Base-by-base conservation (phyloP, 495 filamentous ascomycete species). In the Lichina pygmaea region DNA sequence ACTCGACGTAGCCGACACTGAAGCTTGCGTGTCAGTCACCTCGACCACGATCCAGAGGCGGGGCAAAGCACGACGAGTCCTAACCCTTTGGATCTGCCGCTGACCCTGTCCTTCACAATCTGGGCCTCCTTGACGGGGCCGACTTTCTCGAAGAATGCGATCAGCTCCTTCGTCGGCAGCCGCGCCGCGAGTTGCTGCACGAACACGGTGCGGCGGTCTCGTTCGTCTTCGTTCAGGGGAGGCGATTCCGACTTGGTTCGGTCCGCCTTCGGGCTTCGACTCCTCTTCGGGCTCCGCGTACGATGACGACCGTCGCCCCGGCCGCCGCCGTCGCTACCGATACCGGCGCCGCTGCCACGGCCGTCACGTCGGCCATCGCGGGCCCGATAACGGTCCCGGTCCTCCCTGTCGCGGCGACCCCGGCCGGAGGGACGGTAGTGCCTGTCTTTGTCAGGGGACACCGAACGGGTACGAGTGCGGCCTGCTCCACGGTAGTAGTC, bases 1-100 rank as follows among this genome's bases (percentile, higher is more conserved):
- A 99, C 68, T 99, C 91, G 62, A 99, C 91, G 58, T 99, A 99
- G 55, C 91, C 91, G 58, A 99, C 91, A 62, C 91, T 97, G 52
- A 43, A 4, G 16, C 39, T 41, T 51, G 48, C 44, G 71, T 54
- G 67, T 63, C 55, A 36, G 51, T 33, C 32, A 47, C 16, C 12
- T 8, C 17, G 43, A 48, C 34, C 36, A 48, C 31, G 10, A 3
- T 48, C 47, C 12, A 33, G 48, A 44, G 3, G 15, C 8, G 33
- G 7, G 9, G 15, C 49, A 48, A 48, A 41, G 39, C 41, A 48
- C 16, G 67, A 12, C 16, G 31, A 7, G 8, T n/a, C 13, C 75
- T 51, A 68, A 94, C 89, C 89, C 89, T 72, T 99, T 99, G 16
- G 85, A 93, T 60, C 91, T 79, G 50, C 84, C 83, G 62, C 83